Conservation (phyloP, 768 basidiomycete species). For the Lactarius evosmus region DNA sequence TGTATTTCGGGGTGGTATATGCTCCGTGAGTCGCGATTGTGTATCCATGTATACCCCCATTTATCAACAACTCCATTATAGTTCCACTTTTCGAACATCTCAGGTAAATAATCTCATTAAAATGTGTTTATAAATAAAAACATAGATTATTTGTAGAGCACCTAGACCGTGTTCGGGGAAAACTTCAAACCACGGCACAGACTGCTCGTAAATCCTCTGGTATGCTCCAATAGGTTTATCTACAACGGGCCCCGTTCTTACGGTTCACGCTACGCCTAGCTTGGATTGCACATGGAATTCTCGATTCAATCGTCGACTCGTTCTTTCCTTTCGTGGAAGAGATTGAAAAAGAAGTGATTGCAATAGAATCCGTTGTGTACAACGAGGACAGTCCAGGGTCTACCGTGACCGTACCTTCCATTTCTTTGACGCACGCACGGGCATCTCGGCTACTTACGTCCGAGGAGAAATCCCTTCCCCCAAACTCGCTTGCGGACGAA, state of each 20-base stretch:
- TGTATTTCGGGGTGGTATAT: conserved; percentile 86
- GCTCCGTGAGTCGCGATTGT: conserved; percentile 49
- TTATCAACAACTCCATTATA: conserved; percentile 32
- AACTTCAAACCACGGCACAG: conserved; percentile 61
- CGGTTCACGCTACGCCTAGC: conserved; percentile 44
- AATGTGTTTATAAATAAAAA: conserved; percentile 13
- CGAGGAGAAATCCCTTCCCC: background rate
- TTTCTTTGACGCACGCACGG: background rate
- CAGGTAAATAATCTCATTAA: conserved; percentile 39
- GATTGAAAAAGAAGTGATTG: conserved; percentile 52
- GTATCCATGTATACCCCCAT: background rate
- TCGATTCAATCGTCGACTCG: conserved; percentile 92
- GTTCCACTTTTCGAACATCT: conserved; percentile 91
- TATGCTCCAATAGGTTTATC: conserved; percentile 34
- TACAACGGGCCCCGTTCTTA: background rate
- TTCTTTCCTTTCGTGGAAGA: conserved; percentile 83
- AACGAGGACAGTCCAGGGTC: conserved; percentile 28
- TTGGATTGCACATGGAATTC: conserved; percentile 89
- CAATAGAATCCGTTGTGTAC: conserved; percentile 64
- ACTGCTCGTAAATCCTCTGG: conserved; percentile 70
- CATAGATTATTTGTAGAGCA: conserved; percentile 50
- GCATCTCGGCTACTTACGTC: background rate
- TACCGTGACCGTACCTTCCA: conserved; percentile 6
- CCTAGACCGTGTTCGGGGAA: conserved; percentile 67
- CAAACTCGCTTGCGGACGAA: conserved; percentile 6